Base-by-base conservation (phyloP, 208 protist genomes). In the Acanthamoeba lenticulata region DNA sequence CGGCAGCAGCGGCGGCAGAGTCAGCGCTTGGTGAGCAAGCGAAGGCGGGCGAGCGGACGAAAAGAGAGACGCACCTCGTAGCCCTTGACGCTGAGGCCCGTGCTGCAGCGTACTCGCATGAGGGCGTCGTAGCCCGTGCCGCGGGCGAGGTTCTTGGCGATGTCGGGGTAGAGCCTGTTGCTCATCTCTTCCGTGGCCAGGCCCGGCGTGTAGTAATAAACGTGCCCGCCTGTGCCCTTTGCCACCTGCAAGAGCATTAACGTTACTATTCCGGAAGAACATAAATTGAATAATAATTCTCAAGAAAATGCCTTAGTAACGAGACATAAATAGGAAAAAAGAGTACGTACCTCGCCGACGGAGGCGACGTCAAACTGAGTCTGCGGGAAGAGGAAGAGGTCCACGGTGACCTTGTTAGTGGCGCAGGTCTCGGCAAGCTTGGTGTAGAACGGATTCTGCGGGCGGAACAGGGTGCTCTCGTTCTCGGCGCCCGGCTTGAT, bases 41-140 rank as follows among this genome's bases (percentile, higher is more conserved):
- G 98, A 95, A 3, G 99, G 97, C 29, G 99, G 95, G 88, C 99
- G 98, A 0, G 97, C 96, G 62, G 97, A 96, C 98, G 97, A 38
- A 99, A 96, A 95, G 99, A 98, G 94, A 98, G 99, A 96, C 99
- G 98, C 1, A 99, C 99, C 94, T 98, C 93, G 65, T 96, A 97
- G 29, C 40, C 24, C 24, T 47, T 95, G 1, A 95, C 74, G 52
- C 29, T 85, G 13, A 97, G 4, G 32, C 95, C 96, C 29, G 72
- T 32, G 67, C 97, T 98, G 5, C 95, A 97, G 45, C 99, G 97
- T 32, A 99, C 97, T 32, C 99, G 98, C 97, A 99, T 97, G 40
- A 99, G 98, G 49, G 98, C 98, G 95, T 99, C 99, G 95, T 99
- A 99, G 21, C 97, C 99, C 34, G 97, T 98, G 29, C 97, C 97